Conservation (phyloP, 768 basidiomycete species). For the Collybia mongolica region DNA sequence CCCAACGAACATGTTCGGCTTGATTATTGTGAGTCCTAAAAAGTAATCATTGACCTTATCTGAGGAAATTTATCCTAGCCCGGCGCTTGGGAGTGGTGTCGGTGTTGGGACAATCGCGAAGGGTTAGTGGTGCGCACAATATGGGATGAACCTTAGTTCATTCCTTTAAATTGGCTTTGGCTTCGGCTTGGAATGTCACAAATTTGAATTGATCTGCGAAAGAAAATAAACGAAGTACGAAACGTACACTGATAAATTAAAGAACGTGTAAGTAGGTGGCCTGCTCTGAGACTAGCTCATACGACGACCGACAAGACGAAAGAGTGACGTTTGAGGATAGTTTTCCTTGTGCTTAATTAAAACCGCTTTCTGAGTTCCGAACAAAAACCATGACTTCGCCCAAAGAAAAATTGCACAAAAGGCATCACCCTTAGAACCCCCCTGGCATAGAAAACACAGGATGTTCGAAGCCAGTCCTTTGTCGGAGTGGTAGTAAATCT, state of each 20-base stretch:
- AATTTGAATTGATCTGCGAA: no score
- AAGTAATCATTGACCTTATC: conserved; percentile 4
- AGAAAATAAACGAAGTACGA: no score
- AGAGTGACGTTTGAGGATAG: no score
- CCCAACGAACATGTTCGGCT: conserved; percentile 58
- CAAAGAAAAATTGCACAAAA: conserved; percentile 17
- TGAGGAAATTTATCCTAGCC: conserved; percentile 26
- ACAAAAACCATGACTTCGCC: neutral
- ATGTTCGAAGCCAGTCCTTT: conserved; percentile 57
- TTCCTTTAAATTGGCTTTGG: no score
- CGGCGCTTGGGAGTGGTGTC: conserved; percentile 36
- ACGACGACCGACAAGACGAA: no score
- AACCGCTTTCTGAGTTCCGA: no score
- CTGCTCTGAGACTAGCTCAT: no score
- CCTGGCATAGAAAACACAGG: conserved; percentile 58
- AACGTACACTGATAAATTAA: no score
- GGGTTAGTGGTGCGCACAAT: neutral
- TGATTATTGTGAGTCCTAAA: conserved; percentile 58
- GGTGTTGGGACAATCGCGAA: neutral
- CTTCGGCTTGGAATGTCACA: no score
- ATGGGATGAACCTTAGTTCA: no score
- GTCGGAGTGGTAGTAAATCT: conserved; percentile 45
- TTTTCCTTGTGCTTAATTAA: no score
- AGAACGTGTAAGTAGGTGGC: no score
- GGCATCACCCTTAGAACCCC: conserved; percentile 45